Evolutionary conservation across 345 rosid species (phyloP).

Genomic region (Aurinia saxatilis): DNA sequence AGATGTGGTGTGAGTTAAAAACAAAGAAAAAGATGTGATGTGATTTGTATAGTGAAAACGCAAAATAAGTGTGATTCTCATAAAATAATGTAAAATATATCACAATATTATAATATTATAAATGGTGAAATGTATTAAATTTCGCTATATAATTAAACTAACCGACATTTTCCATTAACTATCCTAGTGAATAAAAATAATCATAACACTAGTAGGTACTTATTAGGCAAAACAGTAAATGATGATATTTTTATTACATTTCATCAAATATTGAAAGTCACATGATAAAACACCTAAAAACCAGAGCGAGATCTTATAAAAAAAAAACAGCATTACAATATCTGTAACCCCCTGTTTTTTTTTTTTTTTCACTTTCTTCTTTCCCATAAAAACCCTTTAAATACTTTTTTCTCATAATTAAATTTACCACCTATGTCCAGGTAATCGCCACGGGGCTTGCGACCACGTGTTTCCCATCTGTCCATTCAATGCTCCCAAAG

Average conservation of each 20-base stretch:
- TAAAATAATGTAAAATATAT: no score
- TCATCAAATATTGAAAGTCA: not conserved
- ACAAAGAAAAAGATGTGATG: no score
- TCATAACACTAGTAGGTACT: not conserved
- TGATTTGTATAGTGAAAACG: no score
- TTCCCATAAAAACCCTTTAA: not conserved
- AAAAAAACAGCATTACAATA: slow-evolving; percentile 13
- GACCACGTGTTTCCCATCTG: slow-evolving; percentile 65
- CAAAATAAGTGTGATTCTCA: no score
- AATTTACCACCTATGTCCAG: slow-evolving; percentile 49
- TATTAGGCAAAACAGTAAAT: not conserved
- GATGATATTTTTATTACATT: not conserved
- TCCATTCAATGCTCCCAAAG: slow-evolving; percentile 66
- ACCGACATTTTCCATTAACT: no score
- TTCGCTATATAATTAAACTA: no score
- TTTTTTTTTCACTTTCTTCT: not conserved
- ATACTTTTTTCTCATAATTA: not conserved
- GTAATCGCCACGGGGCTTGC: slow-evolving; percentile 77
- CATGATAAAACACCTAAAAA: slow-evolving; percentile 7
- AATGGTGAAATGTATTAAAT: no score
- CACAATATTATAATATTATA: no score
- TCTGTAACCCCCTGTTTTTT: not conserved
- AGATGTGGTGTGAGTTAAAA: no score
- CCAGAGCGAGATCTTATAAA: no score
- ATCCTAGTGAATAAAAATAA: not conserved